These are phyloP conservation scores for Candida bentonensis DNA, from an alignment of 805 yeast genomes.

Conservation along the genomic window DNA sequence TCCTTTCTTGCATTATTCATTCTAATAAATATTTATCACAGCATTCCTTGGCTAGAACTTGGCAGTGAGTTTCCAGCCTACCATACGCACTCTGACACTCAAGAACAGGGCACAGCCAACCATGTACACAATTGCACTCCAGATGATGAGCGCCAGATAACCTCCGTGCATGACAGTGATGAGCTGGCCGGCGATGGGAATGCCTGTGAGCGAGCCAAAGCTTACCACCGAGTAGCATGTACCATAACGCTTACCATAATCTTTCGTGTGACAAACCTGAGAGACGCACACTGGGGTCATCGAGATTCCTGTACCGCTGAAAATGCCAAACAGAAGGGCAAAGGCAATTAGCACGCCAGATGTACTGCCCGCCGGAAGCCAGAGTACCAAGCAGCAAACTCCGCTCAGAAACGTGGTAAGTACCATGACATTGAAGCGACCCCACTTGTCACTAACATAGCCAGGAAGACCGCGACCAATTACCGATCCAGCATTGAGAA, in stretches of 20 bases:
- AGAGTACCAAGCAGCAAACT: slow-evolving; percentile 36
- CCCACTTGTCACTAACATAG: slow-evolving; percentile 36
- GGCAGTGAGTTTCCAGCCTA: slow-evolving; percentile 12
- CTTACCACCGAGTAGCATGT: slow-evolving; percentile 39
- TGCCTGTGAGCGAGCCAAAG: slow-evolving; percentile 24
- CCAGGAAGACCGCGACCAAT: slow-evolving; percentile 46
- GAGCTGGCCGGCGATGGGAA: slow-evolving; percentile 25
- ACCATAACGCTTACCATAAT: slow-evolving; percentile 59
- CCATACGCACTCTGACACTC: slow-evolving; percentile 15
- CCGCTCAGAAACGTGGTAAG: slow-evolving; percentile 32
- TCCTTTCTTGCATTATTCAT: not conserved
- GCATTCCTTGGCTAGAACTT: slow-evolving; percentile 9
- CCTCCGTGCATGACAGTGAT: slow-evolving; percentile 14
- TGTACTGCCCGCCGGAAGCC: slow-evolving; percentile 42
- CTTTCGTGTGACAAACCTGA: slow-evolving; percentile 43
- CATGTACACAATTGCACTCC: slow-evolving; percentile 19
- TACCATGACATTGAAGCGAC: slow-evolving; percentile 44
- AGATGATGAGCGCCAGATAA: slow-evolving; percentile 20
- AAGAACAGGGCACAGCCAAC: slow-evolving; percentile 15
- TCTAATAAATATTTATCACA: not conserved
- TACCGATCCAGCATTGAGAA: slow-evolving; percentile 34
- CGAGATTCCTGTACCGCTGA: slow-evolving; percentile 47
- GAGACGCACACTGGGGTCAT: slow-evolving; percentile 60
- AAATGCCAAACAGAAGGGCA: slow-evolving; percentile 42
- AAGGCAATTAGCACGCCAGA: slow-evolving; percentile 39